A percentile compares a stretch with the other conserved stretches of the same genome.
Evolutionary conservation across 352 stramenopile species (phyloP).

Genomic region (Phytophthora pinifolia): DNA sequence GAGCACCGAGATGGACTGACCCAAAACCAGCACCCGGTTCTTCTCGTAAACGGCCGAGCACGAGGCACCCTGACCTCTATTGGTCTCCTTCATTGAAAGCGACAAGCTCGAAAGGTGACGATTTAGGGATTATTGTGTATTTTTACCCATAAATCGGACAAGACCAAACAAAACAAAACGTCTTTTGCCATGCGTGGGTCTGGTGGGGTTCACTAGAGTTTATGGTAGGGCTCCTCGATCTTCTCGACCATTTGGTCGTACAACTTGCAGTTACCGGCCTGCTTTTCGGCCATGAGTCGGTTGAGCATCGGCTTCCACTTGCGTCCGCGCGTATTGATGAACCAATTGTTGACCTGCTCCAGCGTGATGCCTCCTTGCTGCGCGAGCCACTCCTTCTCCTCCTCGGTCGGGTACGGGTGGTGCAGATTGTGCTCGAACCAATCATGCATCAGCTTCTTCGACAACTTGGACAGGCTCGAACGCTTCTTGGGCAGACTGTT

Average conservation of each 20-base stretch:
- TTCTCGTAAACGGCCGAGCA: slow-evolving; percentile 34
- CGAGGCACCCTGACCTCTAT: slow-evolving; percentile 5
- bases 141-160: too few relatives aligned
- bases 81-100: slow-evolving; percentile 11
- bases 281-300: slow-evolving; percentile 66
- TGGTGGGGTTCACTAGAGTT: slow-evolving; percentile 27
- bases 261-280: slow-evolving; percentile 54
- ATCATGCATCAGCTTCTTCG: slow-evolving; percentile 69
- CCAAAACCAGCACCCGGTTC: slow-evolving; percentile 69
- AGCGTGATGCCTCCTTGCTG: slow-evolving; percentile 71
- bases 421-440: slow-evolving; percentile 87
- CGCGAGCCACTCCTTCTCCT: slow-evolving; percentile 79
- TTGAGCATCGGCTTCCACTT: slow-evolving; percentile 89
- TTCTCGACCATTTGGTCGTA: slow-evolving; percentile 81
- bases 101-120: background rate
- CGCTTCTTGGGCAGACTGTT: slow-evolving; percentile 62
- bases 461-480: slow-evolving; percentile 71
- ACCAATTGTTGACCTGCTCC: slow-evolving; percentile 90
- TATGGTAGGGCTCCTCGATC: slow-evolving; percentile 77
- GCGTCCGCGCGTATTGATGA: slow-evolving; percentile 83
- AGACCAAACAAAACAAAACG: too few relatives aligned
- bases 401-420: slow-evolving; percentile 83
- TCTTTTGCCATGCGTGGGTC: too few relatives aligned
- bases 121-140: background rate
- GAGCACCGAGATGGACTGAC: slow-evolving; percentile 88